These are phyloP conservation scores for Phytophthora sojae DNA, from an alignment of 352 stramenopile genomes.

Conservation along the genomic window DNA sequence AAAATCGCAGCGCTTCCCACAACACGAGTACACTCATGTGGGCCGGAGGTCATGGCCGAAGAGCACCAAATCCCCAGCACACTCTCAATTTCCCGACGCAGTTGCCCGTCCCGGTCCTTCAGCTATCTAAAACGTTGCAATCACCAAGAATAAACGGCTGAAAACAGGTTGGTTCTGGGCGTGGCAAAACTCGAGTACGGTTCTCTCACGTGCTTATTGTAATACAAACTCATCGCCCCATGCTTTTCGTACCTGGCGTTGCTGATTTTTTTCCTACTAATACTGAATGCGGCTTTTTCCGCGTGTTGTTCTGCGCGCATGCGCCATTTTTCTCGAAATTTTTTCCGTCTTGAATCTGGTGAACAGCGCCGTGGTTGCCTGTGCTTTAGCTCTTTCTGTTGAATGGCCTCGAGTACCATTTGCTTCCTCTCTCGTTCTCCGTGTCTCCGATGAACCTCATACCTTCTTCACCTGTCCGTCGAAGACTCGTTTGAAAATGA, in stretches of 20 bases:
- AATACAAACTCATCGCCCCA: conserved; percentile 37
- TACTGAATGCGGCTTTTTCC: conserved; percentile 27
- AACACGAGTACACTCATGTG: conserved; percentile 23
- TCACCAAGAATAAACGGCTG: conserved; percentile 26
- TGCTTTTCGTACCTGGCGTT: conserved; percentile 19
- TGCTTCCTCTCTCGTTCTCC: not conserved
- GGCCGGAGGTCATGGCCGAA: not conserved
- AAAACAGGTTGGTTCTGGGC: conserved; percentile 8
- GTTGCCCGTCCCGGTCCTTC: no score
- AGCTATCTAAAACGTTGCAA: not conserved
- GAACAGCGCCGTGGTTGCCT: conserved; percentile 7
- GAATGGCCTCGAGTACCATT: conserved; percentile 11
- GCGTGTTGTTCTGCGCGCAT: conserved; percentile 17
- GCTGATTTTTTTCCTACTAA: conserved; percentile 32
- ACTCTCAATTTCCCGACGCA: no score
- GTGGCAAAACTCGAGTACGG: conserved; percentile 19
- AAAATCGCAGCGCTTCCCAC: conserved; percentile 54
- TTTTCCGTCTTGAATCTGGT: conserved; percentile 15
- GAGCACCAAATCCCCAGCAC: not conserved
- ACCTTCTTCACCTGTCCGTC: conserved; percentile 27
- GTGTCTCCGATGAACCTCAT: not conserved
- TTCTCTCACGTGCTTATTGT: conserved; percentile 29
- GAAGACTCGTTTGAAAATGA: conserved; percentile 40
- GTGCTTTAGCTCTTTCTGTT: conserved; percentile 7
- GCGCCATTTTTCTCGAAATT: conserved; percentile 27